Evolutionary conservation across 1,139 yeast genomes (phyloP).

Genomic region (Geotrichum australiense): DNA sequence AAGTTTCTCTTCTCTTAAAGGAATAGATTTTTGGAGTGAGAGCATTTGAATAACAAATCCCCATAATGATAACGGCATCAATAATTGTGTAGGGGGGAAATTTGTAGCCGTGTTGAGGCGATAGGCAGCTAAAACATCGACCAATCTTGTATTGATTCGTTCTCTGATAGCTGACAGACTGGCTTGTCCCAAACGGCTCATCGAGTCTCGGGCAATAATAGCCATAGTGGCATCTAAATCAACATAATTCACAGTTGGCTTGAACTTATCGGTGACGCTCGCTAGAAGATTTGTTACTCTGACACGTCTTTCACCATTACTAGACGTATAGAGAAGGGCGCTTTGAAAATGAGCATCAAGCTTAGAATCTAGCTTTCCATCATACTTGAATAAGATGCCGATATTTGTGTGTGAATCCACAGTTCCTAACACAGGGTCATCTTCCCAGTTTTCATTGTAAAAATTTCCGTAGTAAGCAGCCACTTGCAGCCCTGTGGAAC

Average conservation of each 20-base stretch:
- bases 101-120: conserved; percentile 44
- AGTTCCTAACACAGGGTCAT: conserved; percentile 68
- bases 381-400: conserved; percentile 68
- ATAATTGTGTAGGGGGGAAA: conserved; percentile 54
- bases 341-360: conserved; percentile 88
- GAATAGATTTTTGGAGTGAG: conserved; percentile 60
- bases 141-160: conserved; percentile 56
- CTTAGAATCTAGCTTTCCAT: conserved; percentile 64
- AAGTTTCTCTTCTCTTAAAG: conserved; percentile 44
- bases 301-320: conserved; percentile 69
- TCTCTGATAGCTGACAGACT: conserved; percentile 56
- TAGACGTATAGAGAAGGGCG: conserved; percentile 77
- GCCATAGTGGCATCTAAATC: conserved; percentile 76
- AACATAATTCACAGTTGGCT: conserved; percentile 71
- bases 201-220: conserved; percentile 65
- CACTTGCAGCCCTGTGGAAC: conserved; percentile 84
- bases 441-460: conserved; percentile 29
- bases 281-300: conserved; percentile 78
- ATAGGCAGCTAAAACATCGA: conserved; percentile 72
- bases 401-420: conserved; percentile 59
- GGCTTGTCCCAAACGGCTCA: conserved; percentile 49
- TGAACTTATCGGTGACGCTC: conserved; percentile 68
- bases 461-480: conserved; percentile 65
- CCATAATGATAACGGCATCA: conserved; percentile 75
- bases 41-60: conserved; percentile 64